Evolutionary conservation across 2,329 filamentous ascomycete species (phyloP).

Genomic region (Rhytidhysteron rufulum): DNA sequence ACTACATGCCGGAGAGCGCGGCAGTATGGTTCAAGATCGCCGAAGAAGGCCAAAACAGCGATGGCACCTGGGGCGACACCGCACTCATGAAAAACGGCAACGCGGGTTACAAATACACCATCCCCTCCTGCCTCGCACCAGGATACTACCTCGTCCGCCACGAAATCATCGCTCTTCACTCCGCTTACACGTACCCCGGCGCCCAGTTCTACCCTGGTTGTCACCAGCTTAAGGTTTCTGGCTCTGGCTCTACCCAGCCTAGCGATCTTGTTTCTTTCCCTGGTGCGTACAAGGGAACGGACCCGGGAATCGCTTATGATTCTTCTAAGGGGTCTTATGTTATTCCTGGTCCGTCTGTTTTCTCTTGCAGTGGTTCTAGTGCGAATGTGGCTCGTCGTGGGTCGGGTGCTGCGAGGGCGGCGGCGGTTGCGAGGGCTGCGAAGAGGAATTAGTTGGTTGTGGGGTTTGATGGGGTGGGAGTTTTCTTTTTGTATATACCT

Average conservation of each 20-base stretch:
- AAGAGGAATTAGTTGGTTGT: constrained; percentile 11
- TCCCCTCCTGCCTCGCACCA: constrained; percentile 49
- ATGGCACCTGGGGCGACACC: constrained; percentile 47
- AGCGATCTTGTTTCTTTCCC: constrained; percentile 47
- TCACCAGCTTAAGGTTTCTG: constrained; percentile 55
- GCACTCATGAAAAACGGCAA: constrained; percentile 44
- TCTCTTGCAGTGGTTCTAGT: no score
- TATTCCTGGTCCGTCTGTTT: no score
- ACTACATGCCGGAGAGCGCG: constrained; percentile 43
- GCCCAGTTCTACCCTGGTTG: constrained; percentile 58
- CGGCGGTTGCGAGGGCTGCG: no score
- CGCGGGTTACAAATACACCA: constrained; percentile 48
- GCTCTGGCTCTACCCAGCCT: constrained; percentile 44
- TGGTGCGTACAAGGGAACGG: constrained; percentile 49
- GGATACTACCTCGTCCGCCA: constrained; percentile 59
- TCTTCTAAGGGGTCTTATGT: constrained; percentile 50
- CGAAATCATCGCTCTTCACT: constrained; percentile 55
- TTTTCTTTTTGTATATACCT: no score
- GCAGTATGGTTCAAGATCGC: constrained; percentile 58
- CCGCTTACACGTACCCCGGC: constrained; percentile 47
- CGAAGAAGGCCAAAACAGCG: constrained; percentile 49
- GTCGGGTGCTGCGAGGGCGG: no score
- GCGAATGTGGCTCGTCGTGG: no score
- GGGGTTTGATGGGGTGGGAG: background rate
- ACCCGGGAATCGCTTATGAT: constrained; percentile 53